Percentiles rank a stretch among this genome's conserved stretches.
Evolutionary conservation across 78 protist genomes (phyloP).

Genomic region (Dictyostelium capitatum): DNA sequence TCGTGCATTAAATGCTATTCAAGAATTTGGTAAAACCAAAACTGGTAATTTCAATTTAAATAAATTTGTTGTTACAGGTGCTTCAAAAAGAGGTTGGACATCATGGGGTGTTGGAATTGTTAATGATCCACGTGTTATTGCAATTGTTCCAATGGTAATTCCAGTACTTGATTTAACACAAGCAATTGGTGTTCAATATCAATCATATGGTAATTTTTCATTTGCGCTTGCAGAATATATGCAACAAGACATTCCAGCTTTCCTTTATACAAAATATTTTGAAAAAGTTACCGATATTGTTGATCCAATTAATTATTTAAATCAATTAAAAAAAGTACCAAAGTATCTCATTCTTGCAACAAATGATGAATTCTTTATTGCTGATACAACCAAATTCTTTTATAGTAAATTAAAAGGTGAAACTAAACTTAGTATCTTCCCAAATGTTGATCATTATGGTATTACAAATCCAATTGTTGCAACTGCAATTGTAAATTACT

Average conservation of each 20-base stretch:
- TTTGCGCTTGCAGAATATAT: constrained; percentile 44
- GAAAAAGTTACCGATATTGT: constrained; percentile 25
- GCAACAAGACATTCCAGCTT: background rate
- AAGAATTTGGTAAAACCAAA: constrained; percentile 13
- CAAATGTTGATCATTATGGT: constrained; percentile 28
- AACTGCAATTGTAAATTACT: constrained; percentile 2
- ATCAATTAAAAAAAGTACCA: background rate
- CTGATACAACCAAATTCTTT: constrained; percentile 40
- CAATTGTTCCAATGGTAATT: constrained; percentile 69
- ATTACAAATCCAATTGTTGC: background rate
- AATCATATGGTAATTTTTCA: constrained; percentile 62
- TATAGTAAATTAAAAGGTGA: constrained; percentile 27
- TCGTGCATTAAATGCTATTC: constrained; percentile 46
- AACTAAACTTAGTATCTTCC: constrained; percentile 17
- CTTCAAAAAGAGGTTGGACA: constrained; percentile 60
- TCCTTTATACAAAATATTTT: constrained; percentile 1
- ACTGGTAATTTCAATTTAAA: constrained; percentile 13
- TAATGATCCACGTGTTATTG: constrained; percentile 77
- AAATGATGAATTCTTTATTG: constrained; percentile 61
- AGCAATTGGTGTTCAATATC: constrained; percentile 3
- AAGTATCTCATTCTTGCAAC: constrained; percentile 40
- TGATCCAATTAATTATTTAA: constrained; percentile 48
- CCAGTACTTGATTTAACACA: constrained; percentile 24
- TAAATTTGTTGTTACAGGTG: constrained; percentile 63
- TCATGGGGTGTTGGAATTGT: constrained; percentile 67